These are phyloP conservation scores for Cymbopogon citratus DNA, from an alignment of 176 grass and related monocot species.

Conservation along the genomic window DNA sequence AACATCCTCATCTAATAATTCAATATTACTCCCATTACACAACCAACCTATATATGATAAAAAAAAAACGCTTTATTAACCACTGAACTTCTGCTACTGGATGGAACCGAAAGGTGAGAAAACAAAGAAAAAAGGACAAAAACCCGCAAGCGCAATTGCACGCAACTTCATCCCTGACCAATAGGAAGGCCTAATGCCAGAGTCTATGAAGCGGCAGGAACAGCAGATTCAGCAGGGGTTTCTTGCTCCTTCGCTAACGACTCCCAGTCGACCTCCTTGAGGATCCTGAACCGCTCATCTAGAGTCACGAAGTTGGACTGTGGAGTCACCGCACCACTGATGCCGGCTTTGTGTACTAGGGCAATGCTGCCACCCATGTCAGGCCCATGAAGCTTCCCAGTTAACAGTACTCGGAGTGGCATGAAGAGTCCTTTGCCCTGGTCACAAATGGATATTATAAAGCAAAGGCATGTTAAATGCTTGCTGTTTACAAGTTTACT, in stretches of 20 bases:
- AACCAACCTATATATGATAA: background rate
- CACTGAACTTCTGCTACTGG: background rate
- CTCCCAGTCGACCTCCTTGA: conserved; percentile 74
- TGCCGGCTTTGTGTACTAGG: conserved; percentile 73
- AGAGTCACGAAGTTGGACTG: conserved; percentile 57
- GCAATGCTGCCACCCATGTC: conserved; percentile 66
- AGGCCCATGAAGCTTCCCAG: conserved; percentile 86
- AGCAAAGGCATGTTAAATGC: background rate
- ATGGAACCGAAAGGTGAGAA: background rate
- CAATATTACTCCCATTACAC: background rate
- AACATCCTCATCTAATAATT: background rate
- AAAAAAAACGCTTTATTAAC: conserved; percentile 11
- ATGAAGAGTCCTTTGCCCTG: conserved; percentile 85
- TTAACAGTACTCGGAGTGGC: conserved; percentile 75
- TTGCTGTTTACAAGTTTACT: background rate
- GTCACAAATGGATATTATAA: background rate
- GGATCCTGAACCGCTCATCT: conserved; percentile 73
- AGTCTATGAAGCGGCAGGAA: conserved; percentile 31
- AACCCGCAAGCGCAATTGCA: background rate
- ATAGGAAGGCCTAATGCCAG: background rate
- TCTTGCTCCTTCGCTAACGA: conserved; percentile 41
- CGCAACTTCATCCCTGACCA: background rate
- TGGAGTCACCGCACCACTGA: conserved; percentile 43
- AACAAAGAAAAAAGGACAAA: background rate
- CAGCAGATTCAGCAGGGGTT: conserved; percentile 34